Percentiles rank a stretch among this genome's conserved stretches.
These are phyloP conservation scores for Dactylonectria macrodidyma DNA, from an alignment of 2,329 filamentous ascomycete genomes.

Conservation along the genomic window DNA sequence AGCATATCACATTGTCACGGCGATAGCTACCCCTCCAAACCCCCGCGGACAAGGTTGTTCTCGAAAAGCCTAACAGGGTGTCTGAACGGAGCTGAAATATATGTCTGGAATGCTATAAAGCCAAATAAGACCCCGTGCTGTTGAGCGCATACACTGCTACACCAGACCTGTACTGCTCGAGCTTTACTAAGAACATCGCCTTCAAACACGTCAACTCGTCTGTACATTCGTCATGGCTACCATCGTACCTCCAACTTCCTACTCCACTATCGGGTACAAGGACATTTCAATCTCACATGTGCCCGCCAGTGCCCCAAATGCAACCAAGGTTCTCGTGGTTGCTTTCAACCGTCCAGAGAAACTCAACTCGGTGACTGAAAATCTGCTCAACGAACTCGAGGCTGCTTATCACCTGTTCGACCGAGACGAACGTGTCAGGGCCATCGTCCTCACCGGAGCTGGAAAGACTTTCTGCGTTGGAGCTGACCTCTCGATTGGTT, in stretches of 20 bases:
- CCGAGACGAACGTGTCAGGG: constrained; percentile 72
- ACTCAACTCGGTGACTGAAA: constrained; percentile 67
- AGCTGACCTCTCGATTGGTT: constrained; percentile 63
- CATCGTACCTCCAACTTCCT: not conserved
- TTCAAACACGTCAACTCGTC: not conserved
- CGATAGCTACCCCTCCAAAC: too few species aligned
- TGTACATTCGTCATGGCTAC: constrained; percentile 5
- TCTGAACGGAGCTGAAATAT: too few species aligned
- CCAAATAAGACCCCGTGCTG: too few species aligned
- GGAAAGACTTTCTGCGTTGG: constrained; percentile 76
- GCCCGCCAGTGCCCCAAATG: not conserved
- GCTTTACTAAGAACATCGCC: not conserved
- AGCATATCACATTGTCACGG: too few species aligned
- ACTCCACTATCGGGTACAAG: constrained; percentile 10
- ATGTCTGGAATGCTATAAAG: too few species aligned
- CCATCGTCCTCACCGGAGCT: constrained; percentile 72
- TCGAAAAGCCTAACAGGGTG: too few species aligned
- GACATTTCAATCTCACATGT: constrained; percentile 22
- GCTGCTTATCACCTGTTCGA: constrained; percentile 65
- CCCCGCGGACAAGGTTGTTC: too few species aligned
- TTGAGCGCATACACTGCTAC: too few species aligned
- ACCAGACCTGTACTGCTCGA: not conserved
- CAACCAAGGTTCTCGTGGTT: constrained; percentile 57
- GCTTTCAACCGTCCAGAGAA: constrained; percentile 69
- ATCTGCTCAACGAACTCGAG: constrained; percentile 61